Base-by-base conservation (phyloP, 208 protist genomes). In the Acanthamoeba lenticulata region DNA sequence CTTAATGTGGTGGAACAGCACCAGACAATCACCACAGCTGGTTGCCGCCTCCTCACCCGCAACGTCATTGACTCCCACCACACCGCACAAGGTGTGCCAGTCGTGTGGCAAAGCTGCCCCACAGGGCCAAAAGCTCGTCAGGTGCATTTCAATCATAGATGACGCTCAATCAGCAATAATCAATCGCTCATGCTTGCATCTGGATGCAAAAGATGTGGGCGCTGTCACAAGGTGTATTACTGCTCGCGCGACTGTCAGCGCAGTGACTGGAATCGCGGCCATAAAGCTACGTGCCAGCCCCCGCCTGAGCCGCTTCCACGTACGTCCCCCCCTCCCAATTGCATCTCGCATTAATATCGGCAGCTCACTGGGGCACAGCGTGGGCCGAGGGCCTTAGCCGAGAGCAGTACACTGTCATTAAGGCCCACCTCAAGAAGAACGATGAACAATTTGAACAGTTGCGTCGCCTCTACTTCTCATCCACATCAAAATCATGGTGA, bases 181-280 rank as follows among this genome's bases (percentile, higher is more conserved):
- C 9, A 52, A 19, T 52, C 15, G 52, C 21, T 60, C 52, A 60
- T 60, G 52, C 52, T 11, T 60, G 52, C 21, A 21, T 32, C 65
- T 9, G 67, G 13, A 24, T 36, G 15, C 17, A 13, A 4, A 4
- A 79, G 69, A 4, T 79, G 69, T 45, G 40, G 69, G 5, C 69
- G 69, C 9, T 79, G 69, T 45, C 69, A 45, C 38, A 79, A 45
- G 36, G 69, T 79, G 69, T 47, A 45, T 7, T 79, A 79, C 69
- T 79, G 69, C 69, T 79, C 69, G 4, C 69, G 69, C 36, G 69
- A 79, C 69, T 79, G 69, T 36, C 69, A 79, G 69, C 69, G 69
- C 15, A 29, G 44, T 29, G 69, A 79, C 38, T 79, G 69, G 69
- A 36, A 21, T 19, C 69, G n/a, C n/a, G n/a, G 69, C 36, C 69